These are phyloP conservation scores for Herpomyces periplanetae DNA, from an alignment of 2,329 filamentous ascomycete genomes.

Conservation along the genomic window DNA sequence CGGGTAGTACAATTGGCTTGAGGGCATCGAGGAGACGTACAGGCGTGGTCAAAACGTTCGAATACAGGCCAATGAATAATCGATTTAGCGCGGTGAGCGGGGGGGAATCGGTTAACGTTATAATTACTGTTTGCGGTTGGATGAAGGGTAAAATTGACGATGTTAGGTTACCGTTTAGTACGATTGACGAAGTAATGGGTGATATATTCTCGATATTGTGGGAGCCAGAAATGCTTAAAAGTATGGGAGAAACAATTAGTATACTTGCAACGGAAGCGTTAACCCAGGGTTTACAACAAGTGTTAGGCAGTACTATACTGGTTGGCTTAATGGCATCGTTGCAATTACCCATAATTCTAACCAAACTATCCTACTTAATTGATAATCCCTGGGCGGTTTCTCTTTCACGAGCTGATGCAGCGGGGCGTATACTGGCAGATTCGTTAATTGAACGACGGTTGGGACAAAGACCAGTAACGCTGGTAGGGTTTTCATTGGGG, in stretches of 20 bases:
- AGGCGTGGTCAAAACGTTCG: slow-evolving; percentile 73
- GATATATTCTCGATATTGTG: slow-evolving; percentile 87
- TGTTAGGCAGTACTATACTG: slow-evolving; percentile 58
- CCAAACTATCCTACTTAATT: slow-evolving; percentile 77
- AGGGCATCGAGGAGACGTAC: slow-evolving; percentile 55
- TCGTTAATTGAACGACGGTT: slow-evolving; percentile 68
- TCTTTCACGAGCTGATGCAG: slow-evolving; percentile 46
- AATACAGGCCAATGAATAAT: slow-evolving; percentile 83
- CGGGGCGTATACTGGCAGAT: slow-evolving; percentile 69
- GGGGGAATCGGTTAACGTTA: slow-evolving; percentile 82
- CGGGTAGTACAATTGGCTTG: slow-evolving; percentile 51
- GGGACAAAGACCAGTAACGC: slow-evolving; percentile 55
- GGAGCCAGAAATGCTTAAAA: slow-evolving; percentile 91
- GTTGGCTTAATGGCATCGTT: slow-evolving; percentile 65
- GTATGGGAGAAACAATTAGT: slow-evolving; percentile 94
- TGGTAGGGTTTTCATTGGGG: slow-evolving; percentile 77
- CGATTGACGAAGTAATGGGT: slow-evolving; percentile 85
- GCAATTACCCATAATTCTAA: slow-evolving; percentile 59
- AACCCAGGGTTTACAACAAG: slow-evolving; percentile 78
- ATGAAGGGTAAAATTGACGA: slow-evolving; percentile 95
- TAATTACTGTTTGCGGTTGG: slow-evolving; percentile 83
- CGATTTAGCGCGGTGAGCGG: no score
- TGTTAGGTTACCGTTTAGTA: slow-evolving; percentile 74
- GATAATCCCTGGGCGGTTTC: slow-evolving; percentile 98
- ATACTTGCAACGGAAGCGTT: slow-evolving; percentile 91